phyloP scores from a whole-genome alignment of 208 protist species.

The Leishmania arabica region DNA sequence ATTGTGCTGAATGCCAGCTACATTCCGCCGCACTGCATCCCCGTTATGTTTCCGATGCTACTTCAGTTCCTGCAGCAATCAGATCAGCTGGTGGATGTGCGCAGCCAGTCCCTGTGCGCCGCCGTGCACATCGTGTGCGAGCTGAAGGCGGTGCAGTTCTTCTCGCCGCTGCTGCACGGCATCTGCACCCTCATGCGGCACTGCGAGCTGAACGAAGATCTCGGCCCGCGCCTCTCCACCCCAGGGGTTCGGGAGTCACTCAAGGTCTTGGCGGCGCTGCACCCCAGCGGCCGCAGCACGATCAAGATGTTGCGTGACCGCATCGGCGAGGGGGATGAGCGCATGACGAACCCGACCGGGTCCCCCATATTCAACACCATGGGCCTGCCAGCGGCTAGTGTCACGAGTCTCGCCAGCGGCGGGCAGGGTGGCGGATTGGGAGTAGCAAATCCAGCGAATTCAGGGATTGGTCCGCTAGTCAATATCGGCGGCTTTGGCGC shows the following conservation, averaged over 20 bases:
- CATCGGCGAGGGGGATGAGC: constrained; percentile 56
- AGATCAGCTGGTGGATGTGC: constrained; percentile 87
- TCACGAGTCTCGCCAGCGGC: constrained; percentile 17
- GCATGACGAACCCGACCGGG: constrained; percentile 16
- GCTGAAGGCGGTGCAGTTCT: constrained; percentile 87
- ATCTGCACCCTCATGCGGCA: constrained; percentile 85
- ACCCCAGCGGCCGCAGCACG: constrained; percentile 61
- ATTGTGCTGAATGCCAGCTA: constrained; percentile 88
- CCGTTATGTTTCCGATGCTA: constrained; percentile 85
- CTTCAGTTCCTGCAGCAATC: constrained; percentile 84
- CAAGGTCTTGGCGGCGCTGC: constrained; percentile 73
- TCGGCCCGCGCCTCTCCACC: constrained; percentile 81
- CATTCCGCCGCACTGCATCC: constrained; percentile 91
- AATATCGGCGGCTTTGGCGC: constrained; percentile 5
- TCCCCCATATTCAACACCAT: constrained; percentile 15
- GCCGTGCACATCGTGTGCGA: constrained; percentile 88
- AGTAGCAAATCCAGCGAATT: constrained; percentile 15
- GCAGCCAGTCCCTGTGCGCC: constrained; percentile 81
- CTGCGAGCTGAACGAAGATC: constrained; percentile 81
- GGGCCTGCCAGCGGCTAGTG: constrained; percentile 14
- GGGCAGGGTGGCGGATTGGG: constrained; percentile 2
- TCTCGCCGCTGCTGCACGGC: constrained; percentile 78
- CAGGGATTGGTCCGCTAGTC: constrained; percentile 2
- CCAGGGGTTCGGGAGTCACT: constrained; percentile 75
- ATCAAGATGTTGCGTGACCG: constrained; percentile 72